phyloP scores from a whole-genome alignment of 2,329 filamentous ascomycete genomes.

The Claviceps sp. region DNA sequence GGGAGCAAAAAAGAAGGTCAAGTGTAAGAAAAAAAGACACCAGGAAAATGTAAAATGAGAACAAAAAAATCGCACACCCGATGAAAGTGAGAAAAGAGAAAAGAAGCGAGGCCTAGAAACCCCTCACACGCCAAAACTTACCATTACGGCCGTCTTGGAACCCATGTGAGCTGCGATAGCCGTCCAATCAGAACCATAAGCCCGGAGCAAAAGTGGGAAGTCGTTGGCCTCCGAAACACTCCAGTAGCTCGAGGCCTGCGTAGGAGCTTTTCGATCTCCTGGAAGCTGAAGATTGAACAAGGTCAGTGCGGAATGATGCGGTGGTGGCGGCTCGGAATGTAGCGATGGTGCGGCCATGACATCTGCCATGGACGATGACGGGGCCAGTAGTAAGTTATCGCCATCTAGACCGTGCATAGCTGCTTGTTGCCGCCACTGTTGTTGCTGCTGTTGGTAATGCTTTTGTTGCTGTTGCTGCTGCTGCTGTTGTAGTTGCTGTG shows the following conservation, averaged over 20 bases:
- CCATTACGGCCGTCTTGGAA: conserved; percentile 79
- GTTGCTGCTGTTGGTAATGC: background rate
- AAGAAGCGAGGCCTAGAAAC: background rate
- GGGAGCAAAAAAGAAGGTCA: background rate
- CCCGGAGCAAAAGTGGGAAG: conserved; percentile 56
- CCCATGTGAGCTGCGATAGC: conserved; percentile 68
- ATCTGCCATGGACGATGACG: conserved; percentile 29
- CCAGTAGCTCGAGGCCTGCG: conserved; percentile 70
- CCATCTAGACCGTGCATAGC: conserved; percentile 20
- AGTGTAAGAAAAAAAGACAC: background rate
- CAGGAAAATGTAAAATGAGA: background rate
- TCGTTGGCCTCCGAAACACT: conserved; percentile 70
- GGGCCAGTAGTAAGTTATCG: conserved; percentile 18
- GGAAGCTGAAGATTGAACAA: conserved; percentile 37
- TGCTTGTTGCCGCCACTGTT: background rate
- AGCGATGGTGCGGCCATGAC: conserved; percentile 44
- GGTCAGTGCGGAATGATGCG: conserved; percentile 31
- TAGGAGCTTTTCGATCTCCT: conserved; percentile 36
- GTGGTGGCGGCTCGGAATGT: conserved; percentile 37
- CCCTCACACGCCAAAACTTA: conserved; percentile 23
- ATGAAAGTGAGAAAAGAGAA: background rate
- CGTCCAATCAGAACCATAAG: conserved; percentile 69
- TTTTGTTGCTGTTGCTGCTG: conserved; percentile 2
- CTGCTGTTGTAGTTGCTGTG: background rate
- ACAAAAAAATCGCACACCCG: background rate